Evolutionary conservation across 768 basidiomycete species (phyloP).

Genomic region (Hygrocybe coccinea): DNA sequence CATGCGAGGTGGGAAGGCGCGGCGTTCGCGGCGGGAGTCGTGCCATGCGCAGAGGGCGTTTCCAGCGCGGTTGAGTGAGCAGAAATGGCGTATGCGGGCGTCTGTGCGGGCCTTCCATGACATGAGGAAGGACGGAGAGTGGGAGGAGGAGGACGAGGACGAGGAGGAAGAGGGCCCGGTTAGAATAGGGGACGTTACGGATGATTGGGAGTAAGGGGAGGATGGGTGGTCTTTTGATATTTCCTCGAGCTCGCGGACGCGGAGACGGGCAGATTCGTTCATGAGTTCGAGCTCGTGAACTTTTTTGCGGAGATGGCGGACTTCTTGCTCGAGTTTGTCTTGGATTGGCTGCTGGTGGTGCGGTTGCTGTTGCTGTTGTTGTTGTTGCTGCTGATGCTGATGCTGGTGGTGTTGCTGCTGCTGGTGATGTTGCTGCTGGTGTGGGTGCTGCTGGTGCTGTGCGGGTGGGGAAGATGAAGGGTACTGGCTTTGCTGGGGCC

Average conservation of each 20-base stretch:
- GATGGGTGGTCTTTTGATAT: conserved; percentile 32
- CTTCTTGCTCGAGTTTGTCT: conserved; percentile 43
- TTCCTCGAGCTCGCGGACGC: conserved; percentile 44
- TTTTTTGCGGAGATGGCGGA: conserved; percentile 50
- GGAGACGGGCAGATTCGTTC: conserved; percentile 46
- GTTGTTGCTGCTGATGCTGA: conserved; percentile 15
- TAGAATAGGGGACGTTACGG: conserved; percentile 5
- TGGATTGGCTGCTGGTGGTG: conserved; percentile 10
- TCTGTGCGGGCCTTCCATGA: conserved; percentile 74
- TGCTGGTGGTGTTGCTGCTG: conserved; percentile 17
- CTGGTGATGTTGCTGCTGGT: conserved; percentile 7
- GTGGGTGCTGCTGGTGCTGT: conserved; percentile 17
- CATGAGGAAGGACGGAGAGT: conserved; percentile 47
- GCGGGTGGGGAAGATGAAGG: background rate
- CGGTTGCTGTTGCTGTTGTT: conserved; percentile 18
- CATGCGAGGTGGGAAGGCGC: conserved; percentile 71
- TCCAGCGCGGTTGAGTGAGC: conserved; percentile 80
- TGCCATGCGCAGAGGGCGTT: conserved; percentile 90
- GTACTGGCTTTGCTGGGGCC: background rate
- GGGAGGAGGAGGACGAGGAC: conserved; percentile 29
- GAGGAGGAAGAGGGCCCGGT: conserved; percentile 21
- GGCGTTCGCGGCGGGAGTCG: conserved; percentile 79
- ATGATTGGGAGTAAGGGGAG: background rate
- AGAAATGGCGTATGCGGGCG: conserved; percentile 64
- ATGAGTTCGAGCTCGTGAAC: conserved; percentile 62